Evolutionary conservation across 495 filamentous ascomycete genomes (phyloP), one percentile per base, ranked within the genome.

Genomic region (Trypethelium eluteriae): DNA sequence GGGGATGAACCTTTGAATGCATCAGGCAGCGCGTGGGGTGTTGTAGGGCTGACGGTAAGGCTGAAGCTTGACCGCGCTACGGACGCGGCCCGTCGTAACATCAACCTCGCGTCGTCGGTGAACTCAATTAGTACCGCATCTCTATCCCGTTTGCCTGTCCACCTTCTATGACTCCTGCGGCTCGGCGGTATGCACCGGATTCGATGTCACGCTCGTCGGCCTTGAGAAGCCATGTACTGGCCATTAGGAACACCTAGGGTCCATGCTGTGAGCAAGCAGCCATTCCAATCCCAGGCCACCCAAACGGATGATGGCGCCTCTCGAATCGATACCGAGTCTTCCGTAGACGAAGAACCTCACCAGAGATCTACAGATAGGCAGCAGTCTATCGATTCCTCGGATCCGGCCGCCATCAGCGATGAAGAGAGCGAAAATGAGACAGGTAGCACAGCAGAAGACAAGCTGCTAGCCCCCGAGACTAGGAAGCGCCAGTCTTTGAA

Each of bases 191-290:
- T 59, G 53, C 53, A 59, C 36, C 1, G 18, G 53, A 3, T 36
- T 32, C 25, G 36, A 59, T 59, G 53, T 36, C 35, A 36, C 32
- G 32, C 32, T 36, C 18, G 11, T 2, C 53, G 25, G 32, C 5
- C 53, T 7, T 62, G 39, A 85, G 83, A 39, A 85, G 83, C 83
- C 83, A 97, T 97, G 93, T 97, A 97, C 83, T 97, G 93, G 93
- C 93, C 93, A 72, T 83, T 94, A 79, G 92, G 91, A 76, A 90
- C 92, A 68, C 92, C 93, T 67, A 83, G 87, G 77, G 88, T 96
- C 73, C 95, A 93, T 83, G 68, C 76, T 32, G 67, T 73, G 50
- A 70, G 67, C 62, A 76, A 75, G 66, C 70, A 75, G n/a, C 59
- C 61, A 10, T 18, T 49, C 0, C 49, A n/a, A 12, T 9, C 62